A percentile compares a stretch with the other conserved stretches of the same genome.
Conservation (phyloP, 371 early-diverging fungal species). For the Sanchytrium tribonematis region DNA sequence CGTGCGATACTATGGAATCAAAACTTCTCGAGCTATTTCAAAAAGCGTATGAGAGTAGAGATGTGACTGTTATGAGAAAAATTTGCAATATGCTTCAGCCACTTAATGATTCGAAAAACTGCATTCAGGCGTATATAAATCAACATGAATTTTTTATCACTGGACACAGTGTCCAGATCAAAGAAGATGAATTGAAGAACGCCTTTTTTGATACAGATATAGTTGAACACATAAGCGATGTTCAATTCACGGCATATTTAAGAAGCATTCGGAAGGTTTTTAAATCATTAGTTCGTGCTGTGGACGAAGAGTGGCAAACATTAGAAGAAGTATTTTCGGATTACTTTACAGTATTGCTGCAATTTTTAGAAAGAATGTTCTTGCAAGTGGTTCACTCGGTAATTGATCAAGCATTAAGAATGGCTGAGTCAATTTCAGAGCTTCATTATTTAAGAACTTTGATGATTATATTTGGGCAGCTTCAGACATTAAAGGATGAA, state of each 20-base stretch:
- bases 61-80: not conserved
- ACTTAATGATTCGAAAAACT: not conserved
- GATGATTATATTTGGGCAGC: not conserved
- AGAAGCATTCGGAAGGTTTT: not conserved
- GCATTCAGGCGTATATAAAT: not conserved
- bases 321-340: not conserved
- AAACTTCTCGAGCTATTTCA: not conserved
- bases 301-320: not conserved
- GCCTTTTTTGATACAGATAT: not conserved
- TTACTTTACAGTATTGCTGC: not conserved
- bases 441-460: not conserved
- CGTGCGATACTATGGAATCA: not conserved
- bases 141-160: not conserved
- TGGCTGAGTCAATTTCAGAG: not conserved
- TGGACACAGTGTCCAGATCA: not conserved
- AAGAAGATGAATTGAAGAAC: not conserved
- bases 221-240: not conserved
- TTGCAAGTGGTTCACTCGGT: not conserved
- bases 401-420: not conserved
- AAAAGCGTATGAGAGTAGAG: not conserved
- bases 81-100: not conserved
- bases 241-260: not conserved
- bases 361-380: not conserved
- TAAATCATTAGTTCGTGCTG: not conserved
- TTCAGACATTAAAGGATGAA: not conserved